These are phyloP conservation scores for Quercus wislizeni DNA, from an alignment of 306 rosid species.

Conservation along the genomic window DNA sequence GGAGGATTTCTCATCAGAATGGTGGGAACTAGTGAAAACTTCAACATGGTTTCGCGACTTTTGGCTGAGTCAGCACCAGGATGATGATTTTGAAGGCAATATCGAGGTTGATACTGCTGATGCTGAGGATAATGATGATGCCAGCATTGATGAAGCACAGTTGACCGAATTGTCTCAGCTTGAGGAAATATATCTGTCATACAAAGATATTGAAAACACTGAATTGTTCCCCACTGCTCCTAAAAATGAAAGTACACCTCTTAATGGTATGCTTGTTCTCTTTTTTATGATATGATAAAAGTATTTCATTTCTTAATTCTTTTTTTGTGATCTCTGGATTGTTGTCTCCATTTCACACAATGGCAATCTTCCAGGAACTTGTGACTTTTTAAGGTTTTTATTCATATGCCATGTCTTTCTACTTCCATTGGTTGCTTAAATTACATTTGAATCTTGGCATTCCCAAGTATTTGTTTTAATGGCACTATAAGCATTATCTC, in stretches of 20 bases:
- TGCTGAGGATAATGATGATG: too few species aligned
- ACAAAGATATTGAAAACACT: conserved; percentile 25
- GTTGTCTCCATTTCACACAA: not conserved
- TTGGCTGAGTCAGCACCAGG: too few species aligned
- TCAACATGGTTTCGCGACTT: too few species aligned
- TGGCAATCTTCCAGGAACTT: not conserved
- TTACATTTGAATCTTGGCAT: not conserved
- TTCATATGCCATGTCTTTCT: not conserved
- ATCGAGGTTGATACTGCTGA: too few species aligned
- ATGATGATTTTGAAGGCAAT: too few species aligned
- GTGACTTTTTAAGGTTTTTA: not conserved
- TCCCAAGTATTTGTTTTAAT: not conserved
- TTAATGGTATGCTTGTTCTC: conserved; percentile 21
- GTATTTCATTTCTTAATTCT: not conserved
- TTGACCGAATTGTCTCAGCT: conserved; percentile 33
- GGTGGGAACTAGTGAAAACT: too few species aligned
- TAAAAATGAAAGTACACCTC: conserved; percentile 5
- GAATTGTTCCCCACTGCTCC: not conserved
- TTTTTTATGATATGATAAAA: too few species aligned
- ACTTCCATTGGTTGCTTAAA: not conserved
- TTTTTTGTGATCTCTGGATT: not conserved
- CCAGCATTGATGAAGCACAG: conserved; percentile 27
- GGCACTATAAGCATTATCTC: not conserved
- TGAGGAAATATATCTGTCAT: conserved; percentile 29
- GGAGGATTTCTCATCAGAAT: too few species aligned